Conservation (phyloP, 148 eudicot species). For the Heliosperma pusillum region DNA sequence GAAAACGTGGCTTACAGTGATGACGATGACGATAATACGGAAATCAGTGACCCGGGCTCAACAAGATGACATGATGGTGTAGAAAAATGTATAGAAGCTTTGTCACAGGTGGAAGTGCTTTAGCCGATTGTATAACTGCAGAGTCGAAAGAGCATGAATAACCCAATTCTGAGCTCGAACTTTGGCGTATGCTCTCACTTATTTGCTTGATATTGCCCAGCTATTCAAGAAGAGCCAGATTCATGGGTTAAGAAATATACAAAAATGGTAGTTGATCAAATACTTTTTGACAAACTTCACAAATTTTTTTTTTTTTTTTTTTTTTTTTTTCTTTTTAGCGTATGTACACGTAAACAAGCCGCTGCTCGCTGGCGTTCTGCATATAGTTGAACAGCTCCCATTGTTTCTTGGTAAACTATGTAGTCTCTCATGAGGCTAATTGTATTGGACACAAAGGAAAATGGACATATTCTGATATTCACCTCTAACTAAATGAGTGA, state of each 20-base stretch:
- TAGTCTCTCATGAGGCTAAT: no score
- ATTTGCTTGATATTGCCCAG: slow-evolving; percentile 1
- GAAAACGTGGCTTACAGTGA: slow-evolving; percentile 40
- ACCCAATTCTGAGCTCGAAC: slow-evolving; percentile 6
- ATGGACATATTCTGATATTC: no score
- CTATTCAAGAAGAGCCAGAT: background rate
- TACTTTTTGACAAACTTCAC: background rate
- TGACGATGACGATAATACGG: slow-evolving; percentile 44
- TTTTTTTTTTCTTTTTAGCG: background rate
- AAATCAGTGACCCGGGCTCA: slow-evolving; percentile 20
- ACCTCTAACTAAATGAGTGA: no score
- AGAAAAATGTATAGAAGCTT: slow-evolving; percentile 24
- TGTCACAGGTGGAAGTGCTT: slow-evolving; percentile 14
- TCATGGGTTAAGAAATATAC: slow-evolving; percentile 5
- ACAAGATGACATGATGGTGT: slow-evolving; percentile 26
- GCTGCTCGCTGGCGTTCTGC: background rate
- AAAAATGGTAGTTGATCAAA: background rate
- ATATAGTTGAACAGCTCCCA: background rate
- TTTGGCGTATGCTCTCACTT: background rate
- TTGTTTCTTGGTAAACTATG: background rate
- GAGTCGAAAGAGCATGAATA: slow-evolving; percentile 14
- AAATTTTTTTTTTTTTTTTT: background rate
- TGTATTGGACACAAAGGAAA: no score
- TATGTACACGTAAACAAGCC: background rate
- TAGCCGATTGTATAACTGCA: slow-evolving; percentile 33